Evolutionary conservation across 768 basidiomycete genomes (phyloP), one percentile per base, ranked within the genome.

Genomic region (Mycena capillaripes): DNA sequence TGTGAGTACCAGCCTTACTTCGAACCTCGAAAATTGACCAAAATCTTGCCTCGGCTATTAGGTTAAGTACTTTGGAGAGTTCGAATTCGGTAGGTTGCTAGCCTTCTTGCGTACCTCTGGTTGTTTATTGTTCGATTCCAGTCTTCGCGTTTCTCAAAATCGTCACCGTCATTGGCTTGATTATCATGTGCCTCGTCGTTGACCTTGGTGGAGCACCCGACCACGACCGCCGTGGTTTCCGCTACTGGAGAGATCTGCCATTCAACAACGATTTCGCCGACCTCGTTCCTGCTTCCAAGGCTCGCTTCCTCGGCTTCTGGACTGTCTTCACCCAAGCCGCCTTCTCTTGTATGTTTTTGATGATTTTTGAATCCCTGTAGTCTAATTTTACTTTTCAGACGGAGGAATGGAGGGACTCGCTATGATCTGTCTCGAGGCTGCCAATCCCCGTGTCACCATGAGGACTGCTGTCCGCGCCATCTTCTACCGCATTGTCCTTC

Each of bases 131-230:
- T 76, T 82, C 82, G 66, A n/a, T 86, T 88, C 79, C 27, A 68
- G 85, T 84, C 77, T 88, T 87, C 76, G 84, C 79, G 65, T 78
- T 76, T 66, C 81, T 88, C 82, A 88, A 88, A 74, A 83, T 87
- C 71, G 69, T 86, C 69, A 83, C 88, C 60, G 76, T 86, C 64
- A 72, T 83, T 44, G 81, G 81, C 58, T 71, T 84, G 36, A 82
- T 83, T 46, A 81, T 90, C 73, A 81, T 87, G 71, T 86, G 86
- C 66, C 82, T 89, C 75, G 81, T 89, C 73, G 80, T 90, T 65
- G 85, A 86, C 72, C 79, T 86, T 30, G 88, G 89, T 57, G 86
- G 86, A 30, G 87, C 84, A 23, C 86, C 86, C 23, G 79, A 80
- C 72, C 77, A 81, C 73, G 79, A 81, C 74, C 81, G 78, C 65